Evolutionary conservation across 768 basidiomycete genomes (phyloP), one percentile per base, ranked within the genome.

Genomic region (Phaeotremella fagi): DNA sequence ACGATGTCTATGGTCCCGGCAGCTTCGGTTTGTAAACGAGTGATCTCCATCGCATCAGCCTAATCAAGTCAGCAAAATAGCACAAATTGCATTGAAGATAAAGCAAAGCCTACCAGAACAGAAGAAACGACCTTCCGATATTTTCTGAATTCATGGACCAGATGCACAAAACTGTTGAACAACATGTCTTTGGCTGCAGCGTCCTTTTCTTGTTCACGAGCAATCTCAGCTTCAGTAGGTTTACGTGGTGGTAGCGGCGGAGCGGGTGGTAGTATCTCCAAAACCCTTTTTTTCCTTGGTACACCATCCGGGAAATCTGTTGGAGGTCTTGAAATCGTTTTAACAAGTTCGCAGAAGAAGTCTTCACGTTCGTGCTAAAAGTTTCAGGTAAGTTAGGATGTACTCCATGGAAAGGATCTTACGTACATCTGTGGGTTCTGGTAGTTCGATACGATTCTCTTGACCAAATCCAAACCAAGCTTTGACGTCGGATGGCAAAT

Each of bases 261-360:
- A 0, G 95, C 95, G 35, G 90, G 78, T 0, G 88, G 87, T 14
- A 99, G 77, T 52, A 82, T 82, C 72, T 97, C 94, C 11, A 98
- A 79, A 0, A 92, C 77, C 27, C 94, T 83, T 73, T 85, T 87
- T 72, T 81, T 82, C 52, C 91, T 80, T 64, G 87, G 84, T 59
- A 91, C 76, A 4, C 88, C 91, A 68, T 94, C 95, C 0, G 88
- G 86, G 73, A 92, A 98, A 52, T 86, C 81, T 64, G 83, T 87
- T 1, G 95, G 95, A 0, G 86, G 86, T 9, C 86, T 78, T 20
- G 77, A 75, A 33, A 91, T 76, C 62, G 90, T 85, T 3, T 79
- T 77, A 20, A 97, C 61, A 16, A 97, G 76, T 1, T 81, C 78
- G 16, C 80, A 77, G 62, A 98, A 98, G 80, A 95, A 99, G 1